Base-by-base conservation (phyloP, 805 yeast species). In the Yamadazyma kitorensis region DNA sequence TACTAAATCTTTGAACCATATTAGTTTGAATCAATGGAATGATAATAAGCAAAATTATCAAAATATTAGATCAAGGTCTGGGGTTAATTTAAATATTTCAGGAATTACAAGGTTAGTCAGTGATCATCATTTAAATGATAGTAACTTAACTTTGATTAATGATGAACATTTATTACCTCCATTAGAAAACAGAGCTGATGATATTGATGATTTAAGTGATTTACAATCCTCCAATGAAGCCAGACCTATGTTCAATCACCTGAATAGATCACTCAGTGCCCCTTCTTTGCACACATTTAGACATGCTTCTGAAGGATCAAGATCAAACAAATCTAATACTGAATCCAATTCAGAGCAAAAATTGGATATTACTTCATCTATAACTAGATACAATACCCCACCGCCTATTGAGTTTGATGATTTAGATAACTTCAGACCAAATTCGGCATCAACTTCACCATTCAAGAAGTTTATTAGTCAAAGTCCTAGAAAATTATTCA, bases 251-350 rank as follows among this genome's bases (percentile, higher is more conserved):
- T 43, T 37, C 37, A 29, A 44, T 16, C 37, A 46, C 9, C 53
- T 51, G 56, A 48, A 44, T 37, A 31, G 62, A 14, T 57, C 67
- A 2, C 45, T 45, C 29, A 58, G 68, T 44, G 72, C 70, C 3
- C 72, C 72, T 7, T 63, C 71, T 4, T 50, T 64, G 27, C 65
- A 64, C 37, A 64, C 70, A 4, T 64, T 52, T 41, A 50, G 70
- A 26, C 48, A 59, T 25, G 30, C 40, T 12, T 37, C 51, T 2
- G 27, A 23, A 11, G 34, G 31, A n/a, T 36, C 40, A 12, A 23
- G 13, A 13, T 8, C 22, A 8, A 21, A 33, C 4, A 16, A 29
- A 3, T n/a, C 30, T 6, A 24, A 21, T 29, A 12, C 16, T 17
- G 11, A n/a, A 6, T 10, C 16, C 5, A 33, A 21, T 10, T 12